These are phyloP conservation scores for Apodospora peruviana DNA, from an alignment of 495 filamentous ascomycete species.

Conservation along the genomic window DNA sequence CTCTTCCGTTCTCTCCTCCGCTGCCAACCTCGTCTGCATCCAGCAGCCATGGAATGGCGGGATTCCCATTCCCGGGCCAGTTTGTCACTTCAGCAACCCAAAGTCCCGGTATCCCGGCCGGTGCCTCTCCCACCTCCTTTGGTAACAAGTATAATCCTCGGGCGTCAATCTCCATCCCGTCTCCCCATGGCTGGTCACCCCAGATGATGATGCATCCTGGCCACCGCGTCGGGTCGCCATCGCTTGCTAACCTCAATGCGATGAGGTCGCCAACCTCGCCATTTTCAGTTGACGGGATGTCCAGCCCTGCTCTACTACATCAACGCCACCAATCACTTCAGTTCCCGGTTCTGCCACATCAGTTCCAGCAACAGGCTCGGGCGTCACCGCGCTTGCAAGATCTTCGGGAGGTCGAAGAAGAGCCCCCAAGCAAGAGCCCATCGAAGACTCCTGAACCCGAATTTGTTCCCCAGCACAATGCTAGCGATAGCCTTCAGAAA, in stretches of 20 bases:
- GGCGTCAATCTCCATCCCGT: conserved; percentile 48
- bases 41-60: conserved; percentile 54
- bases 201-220: conserved; percentile 48
- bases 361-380: conserved; percentile 44
- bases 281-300: conserved; percentile 44
- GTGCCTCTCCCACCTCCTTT: conserved; percentile 53
- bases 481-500: conserved; percentile 61
- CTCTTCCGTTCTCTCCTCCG: conserved; percentile 69
- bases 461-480: conserved; percentile 37
- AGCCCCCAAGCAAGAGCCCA: conserved; percentile 38
- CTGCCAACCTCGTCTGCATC: conserved; percentile 59
- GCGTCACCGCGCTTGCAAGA: conserved; percentile 53
- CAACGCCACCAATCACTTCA: conserved; percentile 56
- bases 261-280: conserved; percentile 47
- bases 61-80: conserved; percentile 54
- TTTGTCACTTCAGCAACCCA: conserved; percentile 51
- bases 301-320: conserved; percentile 41
- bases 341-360: conserved; percentile 49
- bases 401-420: conserved; percentile 50
- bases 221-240: conserved; percentile 53
- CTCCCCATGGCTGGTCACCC: conserved; percentile 49
- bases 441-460: conserved; percentile 43
- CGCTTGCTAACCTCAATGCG: conserved; percentile 41
- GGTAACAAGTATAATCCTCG: conserved; percentile 48
- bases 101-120: conserved; percentile 50